These are phyloP conservation scores for Leishmania amazonensis DNA, from an alignment of 208 protist species.

Conservation along the genomic window DNA sequence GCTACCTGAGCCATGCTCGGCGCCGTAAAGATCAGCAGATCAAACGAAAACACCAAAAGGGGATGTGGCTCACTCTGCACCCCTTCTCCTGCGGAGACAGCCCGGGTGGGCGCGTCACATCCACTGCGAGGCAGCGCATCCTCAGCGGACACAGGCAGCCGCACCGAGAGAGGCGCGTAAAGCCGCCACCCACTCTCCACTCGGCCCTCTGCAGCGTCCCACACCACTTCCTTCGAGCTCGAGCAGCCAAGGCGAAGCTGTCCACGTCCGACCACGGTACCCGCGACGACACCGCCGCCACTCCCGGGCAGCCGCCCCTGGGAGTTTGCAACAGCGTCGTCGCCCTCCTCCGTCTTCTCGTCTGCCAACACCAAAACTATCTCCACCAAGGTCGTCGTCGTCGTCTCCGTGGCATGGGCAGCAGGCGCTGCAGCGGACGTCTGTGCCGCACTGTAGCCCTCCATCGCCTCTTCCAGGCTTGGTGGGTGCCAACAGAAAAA, in stretches of 20 bases:
- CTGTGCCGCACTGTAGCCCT: too few species aligned
- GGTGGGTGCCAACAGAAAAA: constrained; percentile 24
- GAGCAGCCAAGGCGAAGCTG: constrained; percentile 1
- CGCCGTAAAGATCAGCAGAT: constrained; percentile 20
- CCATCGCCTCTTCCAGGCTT: background rate
- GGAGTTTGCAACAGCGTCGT: background rate
- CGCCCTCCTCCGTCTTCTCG: background rate
- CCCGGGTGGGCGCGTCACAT: background rate
- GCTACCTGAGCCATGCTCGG: constrained; percentile 24
- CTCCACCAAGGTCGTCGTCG: constrained; percentile 6
- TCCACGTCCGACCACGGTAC: constrained; percentile 8
- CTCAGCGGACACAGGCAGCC: constrained; percentile 8
- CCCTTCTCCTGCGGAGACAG: background rate
- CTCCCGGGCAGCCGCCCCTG: background rate
- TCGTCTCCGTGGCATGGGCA: background rate
- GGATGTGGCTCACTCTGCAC: background rate
- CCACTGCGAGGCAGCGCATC: background rate
- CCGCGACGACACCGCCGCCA: background rate
- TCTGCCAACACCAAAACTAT: constrained; percentile 9
- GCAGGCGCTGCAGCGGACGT: background rate
- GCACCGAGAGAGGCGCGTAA: constrained; percentile 9
- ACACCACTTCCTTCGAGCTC: background rate
- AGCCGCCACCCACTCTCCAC: constrained; percentile 28
- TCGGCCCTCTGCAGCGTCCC: constrained; percentile 16
- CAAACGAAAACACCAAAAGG: background rate